Conservation (phyloP, 2,329 filamentous ascomycete species). For the Fusarium haematococcum region DNA sequence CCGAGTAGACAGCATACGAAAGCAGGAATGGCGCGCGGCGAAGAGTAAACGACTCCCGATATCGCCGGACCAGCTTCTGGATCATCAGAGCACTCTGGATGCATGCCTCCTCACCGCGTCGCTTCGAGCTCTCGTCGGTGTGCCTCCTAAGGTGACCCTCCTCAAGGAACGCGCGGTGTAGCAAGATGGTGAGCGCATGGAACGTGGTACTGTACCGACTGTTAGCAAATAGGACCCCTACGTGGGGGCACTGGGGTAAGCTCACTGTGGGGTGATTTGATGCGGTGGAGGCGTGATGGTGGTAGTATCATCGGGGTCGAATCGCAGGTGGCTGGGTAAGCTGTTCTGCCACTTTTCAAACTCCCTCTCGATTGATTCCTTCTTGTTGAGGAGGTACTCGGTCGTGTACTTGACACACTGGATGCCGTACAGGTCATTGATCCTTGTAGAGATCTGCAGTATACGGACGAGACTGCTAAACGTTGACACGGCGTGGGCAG, state of each 20-base stretch:
- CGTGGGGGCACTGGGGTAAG: not conserved
- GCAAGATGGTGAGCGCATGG: slow-evolving; percentile 56
- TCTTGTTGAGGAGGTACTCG: slow-evolving; percentile 43
- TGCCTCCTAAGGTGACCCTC: slow-evolving; percentile 47
- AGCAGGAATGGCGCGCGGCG: slow-evolving; percentile 55
- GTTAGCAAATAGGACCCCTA: slow-evolving; percentile 11
- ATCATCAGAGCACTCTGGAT: slow-evolving; percentile 51
- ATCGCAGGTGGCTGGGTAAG: slow-evolving; percentile 43
- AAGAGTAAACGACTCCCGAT: slow-evolving; percentile 54
- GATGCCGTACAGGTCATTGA: slow-evolving; percentile 44
- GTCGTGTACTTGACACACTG: slow-evolving; percentile 44
- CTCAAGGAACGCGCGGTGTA: slow-evolving; percentile 58
- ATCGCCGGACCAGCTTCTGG: slow-evolving; percentile 51
- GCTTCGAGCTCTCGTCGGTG: slow-evolving; percentile 42
- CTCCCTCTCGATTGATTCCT: slow-evolving; percentile 42
- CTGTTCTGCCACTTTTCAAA: slow-evolving; percentile 44
- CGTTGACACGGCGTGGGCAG: slow-evolving; percentile 45
- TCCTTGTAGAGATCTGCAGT: slow-evolving; percentile 46
- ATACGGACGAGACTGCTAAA: slow-evolving; percentile 45
- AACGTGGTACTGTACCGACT: slow-evolving; percentile 47
- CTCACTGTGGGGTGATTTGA: slow-evolving; percentile 48
- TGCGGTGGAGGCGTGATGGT: slow-evolving; percentile 44
- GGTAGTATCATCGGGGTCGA: slow-evolving; percentile 42
- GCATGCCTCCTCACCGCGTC: slow-evolving; percentile 43
- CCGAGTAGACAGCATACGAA: slow-evolving; percentile 55